These are phyloP conservation scores for Jackrogersella minutella DNA, from an alignment of 495 filamentous ascomycete genomes.

Conservation along the genomic window DNA sequence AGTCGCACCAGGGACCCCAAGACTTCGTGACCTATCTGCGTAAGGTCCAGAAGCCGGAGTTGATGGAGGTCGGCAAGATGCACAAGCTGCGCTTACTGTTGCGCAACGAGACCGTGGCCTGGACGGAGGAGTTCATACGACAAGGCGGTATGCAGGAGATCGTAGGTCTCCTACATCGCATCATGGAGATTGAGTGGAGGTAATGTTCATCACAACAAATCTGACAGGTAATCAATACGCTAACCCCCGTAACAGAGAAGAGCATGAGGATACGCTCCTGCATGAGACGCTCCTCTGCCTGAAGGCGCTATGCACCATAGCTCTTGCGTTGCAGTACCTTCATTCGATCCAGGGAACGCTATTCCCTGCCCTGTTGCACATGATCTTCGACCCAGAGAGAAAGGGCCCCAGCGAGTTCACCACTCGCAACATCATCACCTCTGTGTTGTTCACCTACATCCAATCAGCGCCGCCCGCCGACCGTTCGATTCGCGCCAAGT, in stretches of 20 bases:
- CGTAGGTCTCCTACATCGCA: constrained; percentile 82
- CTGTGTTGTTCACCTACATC: constrained; percentile 85
- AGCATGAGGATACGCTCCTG: constrained; percentile 92
- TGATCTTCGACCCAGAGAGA: constrained; percentile 96
- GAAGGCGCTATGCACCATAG: constrained; percentile 93
- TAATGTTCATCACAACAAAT: constrained; percentile 54
- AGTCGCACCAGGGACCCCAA: constrained; percentile 66
- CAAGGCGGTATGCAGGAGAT: constrained; percentile 94
- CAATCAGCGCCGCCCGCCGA: constrained; percentile 61
- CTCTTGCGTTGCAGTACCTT: constrained; percentile 81
- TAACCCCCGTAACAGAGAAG: constrained; percentile 69
- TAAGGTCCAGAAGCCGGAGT: constrained; percentile 78
- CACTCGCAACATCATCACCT: constrained; percentile 86
- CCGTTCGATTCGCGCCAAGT: constrained; percentile 67
- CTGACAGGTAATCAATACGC: constrained; percentile 28
- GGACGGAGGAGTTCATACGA: constrained; percentile 90
- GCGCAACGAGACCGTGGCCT: constrained; percentile 91
- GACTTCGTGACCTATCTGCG: constrained; percentile 85
- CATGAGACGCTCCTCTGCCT: constrained; percentile 93
- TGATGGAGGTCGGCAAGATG: constrained; percentile 88
- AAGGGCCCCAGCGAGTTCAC: constrained; percentile 97
- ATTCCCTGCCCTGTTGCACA: constrained; percentile 85
- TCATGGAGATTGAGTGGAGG: constrained; percentile 96
- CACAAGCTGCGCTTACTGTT: constrained; percentile 92
- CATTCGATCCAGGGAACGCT: constrained; percentile 77